phyloP scores from a whole-genome alignment of 805 yeast genomes.

The Wickerhamomyces chambardii region DNA sequence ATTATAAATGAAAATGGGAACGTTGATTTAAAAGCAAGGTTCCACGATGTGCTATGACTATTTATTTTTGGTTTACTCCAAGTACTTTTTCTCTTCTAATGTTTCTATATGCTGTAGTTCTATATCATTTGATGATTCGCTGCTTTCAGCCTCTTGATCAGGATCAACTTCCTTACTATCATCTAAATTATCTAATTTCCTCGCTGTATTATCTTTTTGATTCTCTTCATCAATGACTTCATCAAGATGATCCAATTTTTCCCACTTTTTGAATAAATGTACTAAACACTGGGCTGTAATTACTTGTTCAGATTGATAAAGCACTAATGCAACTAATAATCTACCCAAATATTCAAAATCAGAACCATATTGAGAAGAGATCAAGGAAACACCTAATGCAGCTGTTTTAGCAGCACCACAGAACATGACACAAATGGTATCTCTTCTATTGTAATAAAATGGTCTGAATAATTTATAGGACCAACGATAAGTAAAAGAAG shows the following conservation, averaged over 20 bases:
- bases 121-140: too few species aligned
- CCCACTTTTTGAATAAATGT: conserved; percentile 63
- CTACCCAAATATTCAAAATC: conserved; percentile 54
- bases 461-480: conserved; percentile 36
- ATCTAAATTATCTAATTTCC: too few species aligned
- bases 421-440: conserved; percentile 72
- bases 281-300: conserved; percentile 70
- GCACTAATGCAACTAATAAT: conserved; percentile 71
- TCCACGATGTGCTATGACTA: too few species aligned
- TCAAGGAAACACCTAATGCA: conserved; percentile 78
- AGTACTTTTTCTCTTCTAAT: too few species aligned
- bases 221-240: conserved; percentile 11
- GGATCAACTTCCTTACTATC: too few species aligned
- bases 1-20: too few species aligned
- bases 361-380: conserved; percentile 73
- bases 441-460: conserved; percentile 60
- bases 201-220: neutral
- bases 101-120: too few species aligned
- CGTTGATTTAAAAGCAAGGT: too few species aligned
- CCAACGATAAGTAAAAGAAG: conserved; percentile 34
- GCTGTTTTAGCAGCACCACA: conserved; percentile 95
- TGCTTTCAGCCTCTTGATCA: too few species aligned
- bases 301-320: conserved; percentile 85
- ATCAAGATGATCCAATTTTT: conserved; percentile 12
- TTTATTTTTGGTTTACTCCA: too few species aligned